Percentiles rank a stretch among this genome's conserved stretches.
These are phyloP conservation scores for Morella rubra DNA, from an alignment of 306 rosid species.

Conservation along the genomic window DNA sequence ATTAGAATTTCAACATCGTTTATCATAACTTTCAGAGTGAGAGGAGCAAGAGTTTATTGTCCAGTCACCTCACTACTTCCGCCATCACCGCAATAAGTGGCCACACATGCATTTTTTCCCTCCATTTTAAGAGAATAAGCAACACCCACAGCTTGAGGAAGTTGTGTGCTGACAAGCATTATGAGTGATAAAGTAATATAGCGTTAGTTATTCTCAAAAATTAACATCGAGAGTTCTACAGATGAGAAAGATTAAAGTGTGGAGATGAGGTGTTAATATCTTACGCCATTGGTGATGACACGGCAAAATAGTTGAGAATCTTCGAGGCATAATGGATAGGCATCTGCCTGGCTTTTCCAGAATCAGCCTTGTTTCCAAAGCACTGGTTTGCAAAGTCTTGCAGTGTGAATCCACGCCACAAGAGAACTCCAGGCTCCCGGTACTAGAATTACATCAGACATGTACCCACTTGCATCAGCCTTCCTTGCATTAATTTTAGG, in stretches of 20 bases:
- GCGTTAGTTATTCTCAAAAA: background rate
- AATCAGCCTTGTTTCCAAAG: slow-evolving; percentile 59
- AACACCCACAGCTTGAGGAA: slow-evolving; percentile 75
- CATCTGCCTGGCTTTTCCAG: slow-evolving; percentile 76
- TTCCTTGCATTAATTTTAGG: background rate
- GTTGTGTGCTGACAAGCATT: slow-evolving; percentile 53
- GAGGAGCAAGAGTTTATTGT: background rate
- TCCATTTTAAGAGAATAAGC: slow-evolving; percentile 79
- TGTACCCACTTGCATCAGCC: slow-evolving; percentile 1
- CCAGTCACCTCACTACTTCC: slow-evolving; percentile 57
- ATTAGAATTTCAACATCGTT: slow-evolving; percentile 1
- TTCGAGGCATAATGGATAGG: slow-evolving; percentile 77
- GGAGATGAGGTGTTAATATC: slow-evolving; percentile 7
- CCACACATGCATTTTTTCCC: slow-evolving; percentile 53
- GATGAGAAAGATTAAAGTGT: slow-evolving; percentile 7
- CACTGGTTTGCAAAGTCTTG: slow-evolving; percentile 66
- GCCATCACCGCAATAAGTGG: slow-evolving; percentile 65
- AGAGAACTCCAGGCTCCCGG: slow-evolving; percentile 68
- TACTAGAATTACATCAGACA: slow-evolving; percentile 40
- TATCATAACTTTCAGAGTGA: slow-evolving; percentile 12
- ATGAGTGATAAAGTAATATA: background rate
- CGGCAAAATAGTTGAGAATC: slow-evolving; percentile 57
- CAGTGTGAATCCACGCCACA: slow-evolving; percentile 80
- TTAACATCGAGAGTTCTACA: background rate
- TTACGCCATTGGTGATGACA: slow-evolving; percentile 80